Conservation (phyloP, 805 yeast species). For the Ogataea zsoltii region DNA sequence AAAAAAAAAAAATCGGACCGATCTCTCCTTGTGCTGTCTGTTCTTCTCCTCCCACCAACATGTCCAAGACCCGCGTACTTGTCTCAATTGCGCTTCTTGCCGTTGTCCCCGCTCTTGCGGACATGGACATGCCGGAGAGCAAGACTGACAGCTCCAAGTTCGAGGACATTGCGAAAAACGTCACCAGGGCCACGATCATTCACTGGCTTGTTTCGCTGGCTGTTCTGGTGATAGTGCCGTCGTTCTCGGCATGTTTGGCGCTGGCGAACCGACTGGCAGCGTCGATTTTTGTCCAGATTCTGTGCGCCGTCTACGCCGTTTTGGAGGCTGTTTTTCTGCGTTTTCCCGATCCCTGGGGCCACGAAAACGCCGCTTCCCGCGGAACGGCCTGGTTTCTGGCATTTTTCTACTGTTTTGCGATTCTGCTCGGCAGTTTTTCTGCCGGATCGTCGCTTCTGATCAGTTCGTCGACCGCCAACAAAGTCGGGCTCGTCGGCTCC, state of each 20-base stretch:
- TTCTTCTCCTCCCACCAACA: too few species aligned
- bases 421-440: constrained; percentile 55
- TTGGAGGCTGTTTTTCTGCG: constrained; percentile 57
- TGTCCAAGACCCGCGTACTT: too few species aligned
- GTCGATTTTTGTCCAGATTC: constrained; percentile 46
- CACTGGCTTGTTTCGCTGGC: constrained; percentile 63
- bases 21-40: too few species aligned
- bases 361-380: constrained; percentile 65
- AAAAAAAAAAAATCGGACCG: too few species aligned
- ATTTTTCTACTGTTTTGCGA: constrained; percentile 44
- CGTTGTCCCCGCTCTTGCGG: constrained; percentile 2
- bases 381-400: constrained; percentile 69
- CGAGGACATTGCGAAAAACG: constrained; percentile 24
- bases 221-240: constrained; percentile 53
- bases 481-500: constrained; percentile 40
- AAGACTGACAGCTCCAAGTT: constrained; percentile 11
- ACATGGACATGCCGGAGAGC: constrained; percentile 6
- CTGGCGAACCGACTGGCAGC: constrained; percentile 52
- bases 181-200: constrained; percentile 53
- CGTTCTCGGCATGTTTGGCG: constrained; percentile 53
- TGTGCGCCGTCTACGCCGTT: constrained; percentile 50
- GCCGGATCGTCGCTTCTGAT: constrained; percentile 46
- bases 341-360: constrained; percentile 65
- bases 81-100: too few species aligned
- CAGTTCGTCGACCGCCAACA: constrained; percentile 36